phyloP scores from a whole-genome alignment of 2,329 filamentous ascomycete genomes.

The Xylaria hypoxylon region DNA sequence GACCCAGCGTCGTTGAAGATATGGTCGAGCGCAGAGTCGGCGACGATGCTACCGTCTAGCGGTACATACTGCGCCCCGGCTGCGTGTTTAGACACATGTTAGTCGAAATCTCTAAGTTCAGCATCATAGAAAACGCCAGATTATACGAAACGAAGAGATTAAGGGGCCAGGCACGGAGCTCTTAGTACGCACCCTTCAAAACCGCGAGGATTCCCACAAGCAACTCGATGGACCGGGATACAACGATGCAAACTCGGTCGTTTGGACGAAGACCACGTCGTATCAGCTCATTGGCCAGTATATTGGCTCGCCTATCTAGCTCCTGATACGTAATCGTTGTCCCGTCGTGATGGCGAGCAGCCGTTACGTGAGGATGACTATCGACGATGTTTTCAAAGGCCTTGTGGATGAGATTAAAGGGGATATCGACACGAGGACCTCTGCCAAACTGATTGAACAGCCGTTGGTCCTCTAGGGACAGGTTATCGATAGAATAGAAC shows the following conservation, averaged over 20 bases:
- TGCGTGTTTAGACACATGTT: too few relatives aligned
- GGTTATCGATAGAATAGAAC: constrained; percentile 44
- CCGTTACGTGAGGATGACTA: constrained; percentile 53
- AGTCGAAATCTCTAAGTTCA: too few relatives aligned
- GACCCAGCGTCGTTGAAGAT: constrained; percentile 62
- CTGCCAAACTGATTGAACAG: constrained; percentile 48
- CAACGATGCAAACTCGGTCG: constrained; percentile 66
- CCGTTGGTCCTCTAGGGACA: constrained; percentile 43
- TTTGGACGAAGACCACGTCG: constrained; percentile 55
- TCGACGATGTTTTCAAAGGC: constrained; percentile 51
- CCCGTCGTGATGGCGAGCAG: constrained; percentile 53
- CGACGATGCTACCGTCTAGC: constrained; percentile 66
- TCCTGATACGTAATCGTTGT: constrained; percentile 57
- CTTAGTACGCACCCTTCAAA: constrained; percentile 53
- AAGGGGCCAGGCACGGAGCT: too few relatives aligned
- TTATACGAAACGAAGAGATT: too few relatives aligned
- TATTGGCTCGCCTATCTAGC: constrained; percentile 57
- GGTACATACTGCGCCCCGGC: constrained; percentile 70
- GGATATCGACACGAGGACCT: constrained; percentile 45
- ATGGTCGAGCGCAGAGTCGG: constrained; percentile 60
- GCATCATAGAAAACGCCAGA: too few relatives aligned
- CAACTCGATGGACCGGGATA: constrained; percentile 67
- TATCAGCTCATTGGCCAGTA: constrained; percentile 56
- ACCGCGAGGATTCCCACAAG: constrained; percentile 67
- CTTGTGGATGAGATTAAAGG: constrained; percentile 51